Base-by-base conservation (phyloP, 768 basidiomycete genomes). In the Rubroboletus satanas region DNA sequence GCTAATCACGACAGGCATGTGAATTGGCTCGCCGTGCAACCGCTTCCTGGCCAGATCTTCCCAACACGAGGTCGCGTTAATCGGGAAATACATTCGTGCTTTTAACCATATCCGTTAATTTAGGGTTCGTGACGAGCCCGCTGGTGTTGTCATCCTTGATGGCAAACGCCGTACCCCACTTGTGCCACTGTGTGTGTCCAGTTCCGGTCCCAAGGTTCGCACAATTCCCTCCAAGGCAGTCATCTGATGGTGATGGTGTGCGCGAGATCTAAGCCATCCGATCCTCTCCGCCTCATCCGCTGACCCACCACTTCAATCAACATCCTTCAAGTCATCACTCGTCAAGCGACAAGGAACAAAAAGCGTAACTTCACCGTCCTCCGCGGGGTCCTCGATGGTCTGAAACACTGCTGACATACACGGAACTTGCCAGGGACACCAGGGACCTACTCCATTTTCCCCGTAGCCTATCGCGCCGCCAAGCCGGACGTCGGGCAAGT, bases 41-140 rank as follows among this genome's bases (percentile, higher is more conserved):
- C 42, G 46, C 65, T 66, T 66, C 64, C 53, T 28, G n/a, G 37
- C 57, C 44, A 68, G 66, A 61, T 66, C 53, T 61, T 46, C 54
- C 21, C 51, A 29, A 53, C 64, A 57, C 61, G 66, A 56, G 59
- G 58, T 46, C 38, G 41, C 26, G 52, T 61, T 52, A 66, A 70
- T 67, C 55, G 51, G 68, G 70, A 59, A 67, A 54, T 62, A 21
- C 39, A 43, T 41, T 52, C 44, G 65, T 58, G 49, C 52, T 52
- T 55, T 68, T 66, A 33, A 52, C 59, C 56, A 68, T 49, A 63
- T 70, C 70, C 68, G 65, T 61, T 63, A 54, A 56, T 61, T 70
- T 69, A 68, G 66, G 66, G 68, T 70, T 67, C 55, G 56, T 50
- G 37, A 46, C 56, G 28, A 43, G 52, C 8, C 59, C 42, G 42